A percentile compares a stretch with the other conserved stretches of the same genome.
Conservation (phyloP, 2,329 filamentous ascomycete species). For the Ceratocystiopsis sp. region DNA sequence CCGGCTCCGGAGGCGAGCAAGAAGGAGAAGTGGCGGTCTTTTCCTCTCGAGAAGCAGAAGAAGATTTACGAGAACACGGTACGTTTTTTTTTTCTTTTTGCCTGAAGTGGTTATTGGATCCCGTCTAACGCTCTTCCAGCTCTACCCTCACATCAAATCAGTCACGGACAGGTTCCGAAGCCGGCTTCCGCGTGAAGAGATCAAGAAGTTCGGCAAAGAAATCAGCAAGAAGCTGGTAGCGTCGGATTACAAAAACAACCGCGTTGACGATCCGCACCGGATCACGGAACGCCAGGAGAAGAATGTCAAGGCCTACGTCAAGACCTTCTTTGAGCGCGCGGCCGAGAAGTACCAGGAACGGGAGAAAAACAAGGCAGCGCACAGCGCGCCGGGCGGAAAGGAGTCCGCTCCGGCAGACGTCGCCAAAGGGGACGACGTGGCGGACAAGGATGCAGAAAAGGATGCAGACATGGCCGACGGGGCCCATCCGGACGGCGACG, state of each 20-base stretch:
- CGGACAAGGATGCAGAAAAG: neutral
- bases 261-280: slow-evolving; percentile 62
- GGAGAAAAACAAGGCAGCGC: slow-evolving; percentile 43
- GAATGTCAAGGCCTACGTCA: slow-evolving; percentile 69
- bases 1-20: slow-evolving; percentile 37
- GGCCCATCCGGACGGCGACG: slow-evolving; percentile 21
- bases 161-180: slow-evolving; percentile 76
- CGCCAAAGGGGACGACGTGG: neutral
- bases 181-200: slow-evolving; percentile 66
- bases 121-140: slow-evolving; percentile 24
- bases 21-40: slow-evolving; percentile 53
- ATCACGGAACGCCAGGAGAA: slow-evolving; percentile 64
- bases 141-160: slow-evolving; percentile 71
- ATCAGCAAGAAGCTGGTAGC: slow-evolving; percentile 78
- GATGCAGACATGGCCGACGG: neutral
- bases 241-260: slow-evolving; percentile 77
- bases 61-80: slow-evolving; percentile 91
- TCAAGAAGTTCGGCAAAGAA: slow-evolving; percentile 46
- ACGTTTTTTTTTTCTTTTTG: slow-evolving; percentile 18
- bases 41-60: slow-evolving; percentile 72
- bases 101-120: no score
- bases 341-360: slow-evolving; percentile 55
- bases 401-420: no score
- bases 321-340: slow-evolving; percentile 75
- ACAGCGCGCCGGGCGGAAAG: no score